Percentiles rank a stretch among this genome's conserved stretches.
Evolutionary conservation across 202 grass and related monocot genomes (phyloP).

Genomic region (Carex sylvatica): DNA sequence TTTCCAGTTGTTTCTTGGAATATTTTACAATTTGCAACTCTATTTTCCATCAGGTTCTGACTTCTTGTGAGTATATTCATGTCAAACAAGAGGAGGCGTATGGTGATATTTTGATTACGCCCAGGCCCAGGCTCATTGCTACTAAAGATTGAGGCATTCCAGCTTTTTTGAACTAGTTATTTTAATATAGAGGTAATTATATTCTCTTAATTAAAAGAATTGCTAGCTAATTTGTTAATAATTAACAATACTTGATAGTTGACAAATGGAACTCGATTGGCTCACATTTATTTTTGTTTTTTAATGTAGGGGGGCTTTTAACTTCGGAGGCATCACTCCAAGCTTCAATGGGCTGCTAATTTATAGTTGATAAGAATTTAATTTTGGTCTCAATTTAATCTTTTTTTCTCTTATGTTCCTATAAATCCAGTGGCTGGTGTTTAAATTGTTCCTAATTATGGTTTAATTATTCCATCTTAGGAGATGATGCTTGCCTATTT

Average conservation of each 20-base stretch:
- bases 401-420: not conserved
- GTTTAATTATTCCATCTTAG: not conserved
- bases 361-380: not conserved
- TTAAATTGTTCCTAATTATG: constrained; percentile 1
- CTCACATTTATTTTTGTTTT: not conserved
- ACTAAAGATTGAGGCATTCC: constrained; percentile 47
- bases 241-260: not conserved
- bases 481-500: not conserved
- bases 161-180: not conserved
- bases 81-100: constrained; percentile 70
- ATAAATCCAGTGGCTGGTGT: not conserved
- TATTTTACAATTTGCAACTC: not conserved
- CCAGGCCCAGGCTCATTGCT: constrained; percentile 47
- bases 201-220: not conserved
- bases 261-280: not conserved
- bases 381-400: not conserved
- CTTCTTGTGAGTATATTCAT: constrained; percentile 64
- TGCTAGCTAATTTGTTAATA: not conserved
- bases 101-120: constrained; percentile 62
- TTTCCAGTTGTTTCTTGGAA: constrained; percentile 7
- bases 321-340: not conserved
- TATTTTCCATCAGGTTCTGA: constrained; percentile 62
- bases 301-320: not conserved
- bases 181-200: not conserved
- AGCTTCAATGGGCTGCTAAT: constrained; percentile 20